phyloP scores from a whole-genome alignment of 2,329 filamentous ascomycete species.

The Ophiostoma piceae region DNA sequence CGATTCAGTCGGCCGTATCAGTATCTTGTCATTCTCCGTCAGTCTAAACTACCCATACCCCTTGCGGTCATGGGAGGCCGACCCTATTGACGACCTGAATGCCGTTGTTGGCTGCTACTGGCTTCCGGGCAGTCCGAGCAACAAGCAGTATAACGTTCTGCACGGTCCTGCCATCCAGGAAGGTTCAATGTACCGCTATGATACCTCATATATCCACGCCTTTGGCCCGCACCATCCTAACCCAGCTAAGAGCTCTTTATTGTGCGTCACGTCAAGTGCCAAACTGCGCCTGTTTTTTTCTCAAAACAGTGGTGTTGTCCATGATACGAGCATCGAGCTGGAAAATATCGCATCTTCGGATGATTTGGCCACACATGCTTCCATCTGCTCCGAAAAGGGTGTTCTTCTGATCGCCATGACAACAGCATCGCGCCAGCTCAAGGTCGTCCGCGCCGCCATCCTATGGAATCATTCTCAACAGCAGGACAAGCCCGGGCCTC shows the following conservation, averaged over 20 bases:
- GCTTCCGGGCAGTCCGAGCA: conserved; percentile 58
- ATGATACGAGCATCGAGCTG: conserved; percentile 67
- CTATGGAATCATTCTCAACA: conserved; percentile 62
- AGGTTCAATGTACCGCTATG: conserved; percentile 63
- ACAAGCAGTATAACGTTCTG: conserved; percentile 44
- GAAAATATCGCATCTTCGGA: conserved; percentile 67
- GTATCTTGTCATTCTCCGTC: conserved; percentile 65
- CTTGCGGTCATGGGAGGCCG: conserved; percentile 58
- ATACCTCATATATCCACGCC: conserved; percentile 59
- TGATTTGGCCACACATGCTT: conserved; percentile 73
- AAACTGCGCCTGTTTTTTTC: conserved; percentile 71
- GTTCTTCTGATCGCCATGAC: conserved; percentile 61
- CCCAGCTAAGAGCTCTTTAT: conserved; percentile 63
- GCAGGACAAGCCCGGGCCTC: conserved; percentile 49
- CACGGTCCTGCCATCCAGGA: conserved; percentile 61
- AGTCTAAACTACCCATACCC: conserved; percentile 67
- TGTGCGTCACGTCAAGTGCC: conserved; percentile 71
- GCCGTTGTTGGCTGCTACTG: conserved; percentile 81
- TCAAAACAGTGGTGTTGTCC: conserved; percentile 65
- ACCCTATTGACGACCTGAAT: conserved; percentile 67
- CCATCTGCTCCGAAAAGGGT: conserved; percentile 68
- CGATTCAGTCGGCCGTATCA: conserved; percentile 71
- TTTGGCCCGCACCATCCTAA: conserved; percentile 69
- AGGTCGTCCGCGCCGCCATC: conserved; percentile 66
- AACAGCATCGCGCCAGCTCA: conserved; percentile 65